Conservation (phyloP, 1,284 basidiomycete species). For the Malassezia furfur region DNA sequence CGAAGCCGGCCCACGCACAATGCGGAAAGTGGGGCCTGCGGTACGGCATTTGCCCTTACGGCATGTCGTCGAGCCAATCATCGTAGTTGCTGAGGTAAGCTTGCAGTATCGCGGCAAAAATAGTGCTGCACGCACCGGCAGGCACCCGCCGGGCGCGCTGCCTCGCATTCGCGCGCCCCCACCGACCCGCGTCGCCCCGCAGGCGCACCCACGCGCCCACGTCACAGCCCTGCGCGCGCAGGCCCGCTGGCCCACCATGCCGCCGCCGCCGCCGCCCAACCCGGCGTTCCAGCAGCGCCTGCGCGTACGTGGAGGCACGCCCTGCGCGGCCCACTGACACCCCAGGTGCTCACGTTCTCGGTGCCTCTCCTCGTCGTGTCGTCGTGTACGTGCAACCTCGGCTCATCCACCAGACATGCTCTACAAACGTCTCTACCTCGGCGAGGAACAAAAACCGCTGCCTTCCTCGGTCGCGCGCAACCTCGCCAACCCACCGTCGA, state of each 20-base stretch:
- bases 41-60: background rate
- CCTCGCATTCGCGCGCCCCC: no score
- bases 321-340: background rate
- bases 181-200: no score
- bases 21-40: background rate
- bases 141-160: no score
- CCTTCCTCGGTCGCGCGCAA: constrained; percentile 7
- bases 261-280: background rate
- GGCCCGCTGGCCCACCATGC: no score
- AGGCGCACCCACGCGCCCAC: no score
- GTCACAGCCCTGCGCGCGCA: no score
- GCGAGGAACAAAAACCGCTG: constrained; percentile 32
- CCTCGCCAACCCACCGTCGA: background rate
- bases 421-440: constrained; percentile 37
- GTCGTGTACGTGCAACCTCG: constrained; percentile 7
- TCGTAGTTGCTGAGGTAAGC: background rate
- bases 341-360: constrained; percentile 15
- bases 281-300: constrained; percentile 15
- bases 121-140: no score
- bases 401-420: constrained; percentile 23
- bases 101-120: background rate
- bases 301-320: constrained; percentile 10
- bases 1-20: background rate
- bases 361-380: constrained; percentile 15
- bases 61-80: background rate